These are phyloP conservation scores for Violaceomyces palustris DNA, from an alignment of 1,284 basidiomycete genomes.

Conservation along the genomic window DNA sequence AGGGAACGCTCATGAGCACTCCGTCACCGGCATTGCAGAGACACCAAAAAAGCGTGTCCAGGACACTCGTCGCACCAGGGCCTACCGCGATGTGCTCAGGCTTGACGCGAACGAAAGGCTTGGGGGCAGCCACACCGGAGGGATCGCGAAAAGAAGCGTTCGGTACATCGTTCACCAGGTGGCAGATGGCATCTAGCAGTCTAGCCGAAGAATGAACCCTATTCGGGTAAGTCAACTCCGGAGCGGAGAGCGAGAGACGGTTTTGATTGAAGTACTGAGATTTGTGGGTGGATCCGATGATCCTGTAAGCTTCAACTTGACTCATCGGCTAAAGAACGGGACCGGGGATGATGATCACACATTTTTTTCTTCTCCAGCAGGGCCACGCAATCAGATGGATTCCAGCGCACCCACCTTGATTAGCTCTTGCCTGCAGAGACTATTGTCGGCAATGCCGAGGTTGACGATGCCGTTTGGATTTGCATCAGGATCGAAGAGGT, in stretches of 20 bases:
- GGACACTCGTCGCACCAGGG: conserved; percentile 30
- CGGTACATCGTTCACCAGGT: conserved; percentile 25
- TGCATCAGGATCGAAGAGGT: conserved; percentile 22
- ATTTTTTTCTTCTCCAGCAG: no score
- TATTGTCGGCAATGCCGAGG: conserved; percentile 39
- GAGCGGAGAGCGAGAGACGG: conserved; percentile 14
- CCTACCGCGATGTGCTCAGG: conserved; percentile 34
- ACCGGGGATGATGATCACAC: no score
- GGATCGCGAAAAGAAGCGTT: no score
- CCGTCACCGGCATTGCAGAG: conserved; percentile 33
- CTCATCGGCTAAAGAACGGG: no score
- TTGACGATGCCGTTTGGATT: conserved; percentile 40
- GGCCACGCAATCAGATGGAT: not conserved
- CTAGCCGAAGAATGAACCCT: conserved; percentile 15
- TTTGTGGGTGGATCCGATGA: no score
- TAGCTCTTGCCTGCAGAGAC: conserved; percentile 28
- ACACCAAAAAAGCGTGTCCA: conserved; percentile 34
- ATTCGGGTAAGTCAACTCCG: conserved; percentile 39
- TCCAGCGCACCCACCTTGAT: conserved; percentile 9
- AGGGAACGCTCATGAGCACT: conserved; percentile 30
- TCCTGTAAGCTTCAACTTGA: no score
- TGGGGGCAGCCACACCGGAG: no score
- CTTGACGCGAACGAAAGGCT: conserved; percentile 14
- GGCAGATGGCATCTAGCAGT: conserved; percentile 17
- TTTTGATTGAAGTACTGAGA: conserved; percentile 17